Evolutionary conservation across 495 filamentous ascomycete genomes (phyloP).

Genomic region (Neurospora hispaniola): DNA sequence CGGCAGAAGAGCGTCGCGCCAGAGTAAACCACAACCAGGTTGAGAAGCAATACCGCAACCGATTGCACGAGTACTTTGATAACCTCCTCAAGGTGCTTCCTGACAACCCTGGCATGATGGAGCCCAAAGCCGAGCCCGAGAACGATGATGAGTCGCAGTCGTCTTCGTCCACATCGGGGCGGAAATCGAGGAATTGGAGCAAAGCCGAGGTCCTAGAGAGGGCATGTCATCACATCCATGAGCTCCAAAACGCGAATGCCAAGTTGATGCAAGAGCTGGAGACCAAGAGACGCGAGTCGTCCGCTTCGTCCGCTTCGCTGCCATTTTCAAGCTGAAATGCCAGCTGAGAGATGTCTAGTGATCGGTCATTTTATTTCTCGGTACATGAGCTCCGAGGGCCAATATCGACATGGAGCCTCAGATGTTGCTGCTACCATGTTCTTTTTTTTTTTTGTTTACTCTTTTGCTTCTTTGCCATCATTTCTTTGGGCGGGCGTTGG

Average conservation of each 20-base stretch:
- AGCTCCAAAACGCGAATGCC: background rate
- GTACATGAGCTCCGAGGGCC: background rate
- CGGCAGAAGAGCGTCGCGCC: slow-evolving; percentile 14
- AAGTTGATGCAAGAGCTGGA: background rate
- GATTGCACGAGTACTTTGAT: slow-evolving; percentile 21
- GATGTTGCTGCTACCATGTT: background rate
- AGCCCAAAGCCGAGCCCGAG: background rate
- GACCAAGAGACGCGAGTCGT: background rate
- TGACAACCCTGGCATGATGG: background rate
- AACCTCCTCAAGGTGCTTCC: slow-evolving; percentile 17
- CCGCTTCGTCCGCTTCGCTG: background rate
- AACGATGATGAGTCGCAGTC: background rate
- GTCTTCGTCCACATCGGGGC: background rate
- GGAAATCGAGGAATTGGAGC: slow-evolving; percentile 8
- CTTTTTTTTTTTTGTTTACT: background rate
- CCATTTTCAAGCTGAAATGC: background rate
- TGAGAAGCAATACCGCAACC: slow-evolving; percentile 23
- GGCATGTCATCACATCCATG: slow-evolving; percentile 13
- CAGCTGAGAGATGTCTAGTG: background rate
- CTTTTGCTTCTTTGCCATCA: background rate
- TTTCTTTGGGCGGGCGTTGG: background rate
- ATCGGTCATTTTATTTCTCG: background rate
- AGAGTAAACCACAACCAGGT: slow-evolving; percentile 21
- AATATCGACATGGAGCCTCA: background rate
- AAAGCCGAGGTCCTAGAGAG: slow-evolving; percentile 23